These are phyloP conservation scores for Aureobasidium sp. DNA, from an alignment of 2,329 filamentous ascomycete species.

Conservation along the genomic window DNA sequence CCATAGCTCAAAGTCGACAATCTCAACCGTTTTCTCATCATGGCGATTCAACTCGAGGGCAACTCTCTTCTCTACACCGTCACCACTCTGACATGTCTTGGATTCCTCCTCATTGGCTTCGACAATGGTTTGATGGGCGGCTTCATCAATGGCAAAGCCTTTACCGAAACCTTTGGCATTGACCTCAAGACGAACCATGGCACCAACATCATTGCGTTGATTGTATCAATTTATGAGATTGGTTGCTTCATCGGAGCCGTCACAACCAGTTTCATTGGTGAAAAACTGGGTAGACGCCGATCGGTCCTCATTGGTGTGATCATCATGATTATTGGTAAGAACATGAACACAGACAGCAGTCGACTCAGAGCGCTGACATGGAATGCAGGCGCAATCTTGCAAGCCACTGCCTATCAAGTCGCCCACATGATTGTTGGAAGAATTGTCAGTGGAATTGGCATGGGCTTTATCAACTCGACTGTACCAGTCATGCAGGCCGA, in stretches of 20 bases:
- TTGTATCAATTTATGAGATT: conserved; percentile 43
- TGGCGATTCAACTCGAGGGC: conserved; percentile 26
- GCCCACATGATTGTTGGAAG: conserved; percentile 23
- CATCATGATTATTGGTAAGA: conserved; percentile 33
- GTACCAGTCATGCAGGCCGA: conserved; percentile 41
- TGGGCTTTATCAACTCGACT: conserved; percentile 34
- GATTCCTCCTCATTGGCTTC: conserved; percentile 43
- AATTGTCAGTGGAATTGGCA: conserved; percentile 24
- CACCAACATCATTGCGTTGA: conserved; percentile 36
- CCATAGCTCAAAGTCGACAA: background rate
- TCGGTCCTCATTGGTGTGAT: conserved; percentile 38
- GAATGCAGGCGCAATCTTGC: conserved; percentile 23
- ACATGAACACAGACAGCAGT: background rate
- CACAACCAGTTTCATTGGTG: conserved; percentile 36
- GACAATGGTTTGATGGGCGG: conserved; percentile 23
- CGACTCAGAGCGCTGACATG: conserved; percentile 15
- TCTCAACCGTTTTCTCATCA: background rate
- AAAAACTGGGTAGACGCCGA: conserved; percentile 38
- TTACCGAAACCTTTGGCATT: conserved; percentile 36
- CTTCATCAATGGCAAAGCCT: conserved; percentile 35
- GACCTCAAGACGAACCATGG: conserved; percentile 31
- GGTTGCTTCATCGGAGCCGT: conserved; percentile 40
- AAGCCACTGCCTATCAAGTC: conserved; percentile 21
- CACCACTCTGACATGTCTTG: conserved; percentile 40
- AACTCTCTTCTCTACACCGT: conserved; percentile 37